Conservation (phyloP, 2,329 filamentous ascomycete genomes). For the Alternaria sp. region DNA sequence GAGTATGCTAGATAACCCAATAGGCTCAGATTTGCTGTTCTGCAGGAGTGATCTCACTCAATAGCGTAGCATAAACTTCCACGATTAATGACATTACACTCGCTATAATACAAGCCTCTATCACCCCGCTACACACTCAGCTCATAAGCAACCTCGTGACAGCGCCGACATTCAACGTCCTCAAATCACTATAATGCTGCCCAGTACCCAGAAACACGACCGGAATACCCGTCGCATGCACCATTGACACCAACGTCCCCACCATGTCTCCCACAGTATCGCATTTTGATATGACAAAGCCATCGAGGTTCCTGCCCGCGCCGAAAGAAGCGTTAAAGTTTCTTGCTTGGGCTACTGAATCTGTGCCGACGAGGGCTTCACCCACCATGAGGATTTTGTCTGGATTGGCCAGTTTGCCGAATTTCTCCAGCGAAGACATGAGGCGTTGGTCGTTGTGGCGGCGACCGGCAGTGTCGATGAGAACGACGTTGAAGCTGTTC, state of each 20-base stretch:
- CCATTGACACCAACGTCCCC: conserved; percentile 92
- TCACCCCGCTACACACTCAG: conserved; percentile 26
- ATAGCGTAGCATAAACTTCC: too few relatives aligned
- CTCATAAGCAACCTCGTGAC: conserved; percentile 69
- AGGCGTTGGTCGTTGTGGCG: conserved; percentile 94
- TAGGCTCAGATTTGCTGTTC: too few relatives aligned
- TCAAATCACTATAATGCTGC: conserved; percentile 72
- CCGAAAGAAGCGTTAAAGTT: conserved; percentile 98
- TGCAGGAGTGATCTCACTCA: too few relatives aligned
- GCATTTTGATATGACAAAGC: conserved; percentile 98
- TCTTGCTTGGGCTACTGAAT: conserved; percentile 92
- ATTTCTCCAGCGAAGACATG: conserved; percentile 97
- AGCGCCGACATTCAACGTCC: conserved; percentile 70
- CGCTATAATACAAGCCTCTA: too few relatives aligned
- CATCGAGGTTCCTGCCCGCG: conserved; percentile 79
- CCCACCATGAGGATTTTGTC: conserved; percentile 99
- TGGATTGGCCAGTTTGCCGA: conserved; percentile 92
- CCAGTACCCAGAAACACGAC: conserved; percentile 87
- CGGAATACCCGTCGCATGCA: conserved; percentile 95
- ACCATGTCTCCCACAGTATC: conserved; percentile 99
- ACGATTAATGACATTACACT: too few relatives aligned
- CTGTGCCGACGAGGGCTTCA: conserved; percentile 91
- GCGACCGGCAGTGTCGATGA: conserved; percentile 95
- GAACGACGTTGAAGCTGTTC: conserved; percentile 85
- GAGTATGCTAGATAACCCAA: too few relatives aligned